Evolutionary conservation across 148 eudicot species (phyloP).

Genomic region (Diospyros lotus): DNA sequence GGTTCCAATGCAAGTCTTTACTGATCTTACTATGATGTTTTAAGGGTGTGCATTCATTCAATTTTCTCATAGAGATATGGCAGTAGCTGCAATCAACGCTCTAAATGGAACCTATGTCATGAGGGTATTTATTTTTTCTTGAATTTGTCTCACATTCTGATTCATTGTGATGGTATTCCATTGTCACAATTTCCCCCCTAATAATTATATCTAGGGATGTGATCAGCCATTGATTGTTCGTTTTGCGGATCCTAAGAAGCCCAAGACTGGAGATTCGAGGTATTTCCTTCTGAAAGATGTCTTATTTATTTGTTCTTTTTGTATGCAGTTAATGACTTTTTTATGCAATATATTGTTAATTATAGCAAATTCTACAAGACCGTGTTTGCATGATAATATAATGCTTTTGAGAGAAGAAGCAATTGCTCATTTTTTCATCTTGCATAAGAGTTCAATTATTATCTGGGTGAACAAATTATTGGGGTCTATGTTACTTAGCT

Average conservation of each 20-base stretch:
- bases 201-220: slow-evolving; percentile 54
- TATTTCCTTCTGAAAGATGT: slow-evolving; percentile 8
- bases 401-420: neutral
- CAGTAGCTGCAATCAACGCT: slow-evolving; percentile 83
- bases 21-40: slow-evolving; percentile 13
- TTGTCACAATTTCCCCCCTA: slow-evolving; percentile 5
- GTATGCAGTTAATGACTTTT: slow-evolving; percentile 1
- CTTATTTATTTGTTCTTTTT: neutral
- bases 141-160: slow-evolving; percentile 1
- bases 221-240: slow-evolving; percentile 79
- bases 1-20: neutral
- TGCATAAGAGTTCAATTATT: neutral
- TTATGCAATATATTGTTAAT: neutral
- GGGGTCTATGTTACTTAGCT: neutral
- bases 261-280: slow-evolving; percentile 71
- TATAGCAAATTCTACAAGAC: neutral
- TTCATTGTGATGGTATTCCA: slow-evolving; percentile 10
- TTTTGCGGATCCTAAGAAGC: slow-evolving; percentile 98
- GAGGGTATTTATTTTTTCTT: slow-evolving; percentile 42
- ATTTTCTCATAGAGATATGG: slow-evolving; percentile 78
- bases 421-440: neutral
- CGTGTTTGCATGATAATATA: neutral
- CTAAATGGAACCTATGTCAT: slow-evolving; percentile 68
- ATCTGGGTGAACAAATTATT: neutral
- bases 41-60: slow-evolving; percentile 76